Base-by-base conservation (phyloP, 176 grass and related monocot species). In the Zizania latifolia region DNA sequence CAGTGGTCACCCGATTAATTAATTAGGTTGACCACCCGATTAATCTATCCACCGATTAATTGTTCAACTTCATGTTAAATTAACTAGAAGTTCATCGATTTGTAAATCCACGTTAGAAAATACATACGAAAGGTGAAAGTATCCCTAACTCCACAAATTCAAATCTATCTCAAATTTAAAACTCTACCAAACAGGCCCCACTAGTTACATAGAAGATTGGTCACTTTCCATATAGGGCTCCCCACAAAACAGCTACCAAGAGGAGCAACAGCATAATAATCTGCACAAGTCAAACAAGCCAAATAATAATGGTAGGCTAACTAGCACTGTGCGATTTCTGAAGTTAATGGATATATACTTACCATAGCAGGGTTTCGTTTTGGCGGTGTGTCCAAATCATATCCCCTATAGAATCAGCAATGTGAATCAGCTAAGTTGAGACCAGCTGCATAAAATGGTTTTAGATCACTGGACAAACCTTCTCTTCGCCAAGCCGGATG, bases 401-500 rank as follows among this genome's bases (percentile, higher is more conserved):
- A 82, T 36, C 50, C 55, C 71, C 84, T 87, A n/a, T n/a, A 63
- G 66, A 81, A 63, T 58, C 4, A 32, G 55, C 41, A 43, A 13
- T 24, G 48, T 10, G 33, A 35, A 39, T 58, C 5, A 73, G 51
- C 6, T 5, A 2, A 74, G 33, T 36, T 64, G 68, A 54, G 44
- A 74, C 28, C 58, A 22, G 62, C 33, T 77, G 43, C 43, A 78
- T 35, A 41, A 33, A 58, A 36, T 46, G 27, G 12, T 24, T 75
- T 21, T 43, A 34, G 27, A 80, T 80, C 76, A 79, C 60, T 85
- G 21, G 40, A 71, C 56, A 43, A 82, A 92, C 89, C 89, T 88
- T 85, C 33, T 82, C 58, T 68, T 83, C 32, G 88, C 75, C 50
- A 84, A 71, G 7, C 85, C 82, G 11, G 89, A 92, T 34, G 78